A percentile compares a stretch with the other conserved stretches of the same genome.
Conservation (phyloP, 352 stramenopile species). For the Phytophthora tubulina region DNA sequence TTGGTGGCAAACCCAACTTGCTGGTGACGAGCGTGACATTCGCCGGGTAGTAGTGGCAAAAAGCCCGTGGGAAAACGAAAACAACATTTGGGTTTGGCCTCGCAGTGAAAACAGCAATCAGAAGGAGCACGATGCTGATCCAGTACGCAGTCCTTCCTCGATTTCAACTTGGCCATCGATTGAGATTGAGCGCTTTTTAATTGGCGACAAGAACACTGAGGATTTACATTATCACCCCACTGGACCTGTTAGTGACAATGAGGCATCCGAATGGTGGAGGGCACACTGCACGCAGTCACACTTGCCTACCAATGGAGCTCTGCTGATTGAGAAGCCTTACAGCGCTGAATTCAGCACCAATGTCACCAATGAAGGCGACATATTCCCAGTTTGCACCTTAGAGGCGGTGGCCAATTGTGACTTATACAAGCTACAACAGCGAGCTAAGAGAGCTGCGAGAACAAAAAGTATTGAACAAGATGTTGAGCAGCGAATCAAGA, state of each 20-base stretch:
- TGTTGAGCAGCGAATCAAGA: slow-evolving; percentile 30
- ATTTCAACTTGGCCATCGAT: slow-evolving; percentile 22
- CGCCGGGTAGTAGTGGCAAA: slow-evolving; percentile 41
- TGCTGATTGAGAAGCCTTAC: slow-evolving; percentile 21
- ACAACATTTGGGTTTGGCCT: slow-evolving; percentile 62
- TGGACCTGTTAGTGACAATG: slow-evolving; percentile 36
- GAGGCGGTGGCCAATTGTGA: slow-evolving; percentile 60
- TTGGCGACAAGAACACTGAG: slow-evolving; percentile 17
- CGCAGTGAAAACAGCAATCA: slow-evolving; percentile 15
- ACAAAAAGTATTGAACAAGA: slow-evolving; percentile 33
- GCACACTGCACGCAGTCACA: slow-evolving; percentile 66
- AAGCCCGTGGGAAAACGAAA: slow-evolving; percentile 62
- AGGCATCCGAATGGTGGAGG: slow-evolving; percentile 68
- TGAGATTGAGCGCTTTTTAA: slow-evolving; percentile 55
- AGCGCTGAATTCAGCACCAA: slow-evolving; percentile 38
- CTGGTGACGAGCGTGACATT: slow-evolving; percentile 59
- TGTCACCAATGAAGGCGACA: slow-evolving; percentile 27
- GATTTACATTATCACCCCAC: neutral
- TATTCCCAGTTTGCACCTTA: slow-evolving; percentile 48
- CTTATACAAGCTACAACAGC: slow-evolving; percentile 52
- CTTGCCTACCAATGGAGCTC: slow-evolving; percentile 29
- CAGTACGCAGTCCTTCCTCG: neutral
- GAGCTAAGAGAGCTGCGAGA: slow-evolving; percentile 19
- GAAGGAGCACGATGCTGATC: slow-evolving; percentile 2
- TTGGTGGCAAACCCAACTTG: slow-evolving; percentile 68